Evolutionary conservation across 768 basidiomycete species (phyloP).

Genomic region (Trametopsis cervina): DNA sequence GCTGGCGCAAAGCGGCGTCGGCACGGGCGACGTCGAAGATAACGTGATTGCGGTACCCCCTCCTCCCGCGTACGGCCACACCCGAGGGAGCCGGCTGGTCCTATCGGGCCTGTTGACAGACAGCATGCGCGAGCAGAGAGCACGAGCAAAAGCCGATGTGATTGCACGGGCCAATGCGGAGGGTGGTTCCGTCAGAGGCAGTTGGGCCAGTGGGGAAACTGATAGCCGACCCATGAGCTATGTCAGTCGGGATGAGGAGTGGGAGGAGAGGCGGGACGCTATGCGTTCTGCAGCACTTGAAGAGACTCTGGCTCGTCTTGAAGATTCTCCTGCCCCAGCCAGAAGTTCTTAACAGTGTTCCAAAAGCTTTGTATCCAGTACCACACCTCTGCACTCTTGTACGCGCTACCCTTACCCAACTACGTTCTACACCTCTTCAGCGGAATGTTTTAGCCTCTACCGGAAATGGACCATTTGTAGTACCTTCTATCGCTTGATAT

Average conservation of each 20-base stretch:
- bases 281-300: slow-evolving; percentile 47
- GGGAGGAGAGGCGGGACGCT: slow-evolving; percentile 48
- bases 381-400: no score
- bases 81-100: slow-evolving; percentile 59
- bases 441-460: no score
- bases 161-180: slow-evolving; percentile 9
- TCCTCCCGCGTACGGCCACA: slow-evolving; percentile 74
- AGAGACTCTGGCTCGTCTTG: slow-evolving; percentile 42
- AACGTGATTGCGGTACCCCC: slow-evolving; percentile 59
- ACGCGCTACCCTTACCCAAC: no score
- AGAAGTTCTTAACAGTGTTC: no score
- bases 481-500: no score
- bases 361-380: no score
- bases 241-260: slow-evolving; percentile 44
- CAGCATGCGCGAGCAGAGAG: slow-evolving; percentile 38
- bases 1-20: slow-evolving; percentile 58
- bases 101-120: slow-evolving; percentile 45
- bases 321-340: no score
- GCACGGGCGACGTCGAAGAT: slow-evolving; percentile 74
- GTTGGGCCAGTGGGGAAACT: slow-evolving; percentile 9
- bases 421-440: no score
- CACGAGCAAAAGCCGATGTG: slow-evolving; percentile 22
- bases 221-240: slow-evolving; percentile 34
- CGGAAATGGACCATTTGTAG: no score
- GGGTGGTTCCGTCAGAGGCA: slow-evolving; percentile 4